Base-by-base conservation (phyloP, 1,139 yeast species). In the Candida pseudoviswanathii region DNA sequence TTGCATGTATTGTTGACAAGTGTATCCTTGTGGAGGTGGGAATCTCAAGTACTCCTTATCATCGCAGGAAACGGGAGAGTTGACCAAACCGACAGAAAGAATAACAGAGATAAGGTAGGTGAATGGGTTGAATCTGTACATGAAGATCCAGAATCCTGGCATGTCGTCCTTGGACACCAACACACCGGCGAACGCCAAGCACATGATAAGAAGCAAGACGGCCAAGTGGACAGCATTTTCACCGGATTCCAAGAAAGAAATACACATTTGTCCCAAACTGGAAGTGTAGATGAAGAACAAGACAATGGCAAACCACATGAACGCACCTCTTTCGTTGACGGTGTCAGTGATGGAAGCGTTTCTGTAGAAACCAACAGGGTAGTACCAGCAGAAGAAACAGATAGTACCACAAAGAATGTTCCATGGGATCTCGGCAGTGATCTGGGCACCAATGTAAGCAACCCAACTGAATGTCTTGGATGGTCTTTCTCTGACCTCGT, bases 391-490 rank as follows among this genome's bases (percentile, higher is more conserved):
- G 33, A 88, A 80, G 70, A 75, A 89, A 2, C 84, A 77, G 5
- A 86, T 25, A 1, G 91, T 83, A 54, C 90, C 91, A 50, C 78
- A 72, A 2, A 84, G 50, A 8, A 82, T 57, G 60, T 86, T 86
- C 87, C 89, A 87, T 36, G 96, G 96, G 33, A 87, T 64, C 63
- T 89, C 96, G 32, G 80, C 83, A 21, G 84, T 66, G 42, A 89
- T 72, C 66, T 89, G 91, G 24, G 88, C 81, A 32, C 75, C 57
- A 55, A 89, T 68, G 62, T 59, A 64, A 24, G 66, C 53, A 37
- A 61, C 45, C 68, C 69, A 65, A 43, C 65, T 59, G 43, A 62
- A 65, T 1, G 67, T 62, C 52, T 58, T 65, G 4, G 69, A 65
- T 25, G 70, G 72, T 25, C 65, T 47, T 55, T 65, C 69, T 54